A percentile compares a stretch with the other conserved stretches of the same genome.
phyloP scores from a whole-genome alignment of 352 stramenopile genomes.

The Phytopythium ostracodes region DNA sequence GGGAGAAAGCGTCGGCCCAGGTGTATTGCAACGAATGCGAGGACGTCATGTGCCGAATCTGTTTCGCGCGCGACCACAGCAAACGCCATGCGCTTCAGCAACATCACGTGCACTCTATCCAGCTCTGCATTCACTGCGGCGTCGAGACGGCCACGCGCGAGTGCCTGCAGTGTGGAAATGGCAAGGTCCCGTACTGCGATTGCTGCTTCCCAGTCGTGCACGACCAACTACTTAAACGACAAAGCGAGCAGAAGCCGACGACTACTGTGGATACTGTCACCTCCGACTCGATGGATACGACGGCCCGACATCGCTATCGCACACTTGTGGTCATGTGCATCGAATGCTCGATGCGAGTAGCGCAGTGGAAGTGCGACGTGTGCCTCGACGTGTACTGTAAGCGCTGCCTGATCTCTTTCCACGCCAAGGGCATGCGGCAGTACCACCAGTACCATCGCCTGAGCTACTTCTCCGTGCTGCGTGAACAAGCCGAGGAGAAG shows the following conservation, averaged over 20 bases:
- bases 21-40: slow-evolving; percentile 74
- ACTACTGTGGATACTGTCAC: neutral
- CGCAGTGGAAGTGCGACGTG: slow-evolving; percentile 61
- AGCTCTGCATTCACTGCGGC: slow-evolving; percentile 43
- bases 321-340: slow-evolving; percentile 61
- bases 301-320: slow-evolving; percentile 28
- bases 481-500: slow-evolving; percentile 39
- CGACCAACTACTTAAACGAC: slow-evolving; percentile 5
- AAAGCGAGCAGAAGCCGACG: neutral
- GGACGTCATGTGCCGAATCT: slow-evolving; percentile 56
- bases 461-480: slow-evolving; percentile 66
- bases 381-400: slow-evolving; percentile 72
- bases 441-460: slow-evolving; percentile 49
- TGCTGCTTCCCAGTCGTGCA: slow-evolving; percentile 58
- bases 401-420: slow-evolving; percentile 45
- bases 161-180: slow-evolving; percentile 60
- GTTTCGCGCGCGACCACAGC: slow-evolving; percentile 60
- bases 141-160: slow-evolving; percentile 58
- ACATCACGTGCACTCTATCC: slow-evolving; percentile 34
- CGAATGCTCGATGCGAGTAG: slow-evolving; percentile 48
- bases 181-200: slow-evolving; percentile 64
- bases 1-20: slow-evolving; percentile 26
- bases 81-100: slow-evolving; percentile 39
- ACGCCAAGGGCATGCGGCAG: slow-evolving; percentile 57
- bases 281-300: neutral